phyloP scores from a whole-genome alignment of 257 asterid species.

The Nicotiana tomentosiformis region DNA sequence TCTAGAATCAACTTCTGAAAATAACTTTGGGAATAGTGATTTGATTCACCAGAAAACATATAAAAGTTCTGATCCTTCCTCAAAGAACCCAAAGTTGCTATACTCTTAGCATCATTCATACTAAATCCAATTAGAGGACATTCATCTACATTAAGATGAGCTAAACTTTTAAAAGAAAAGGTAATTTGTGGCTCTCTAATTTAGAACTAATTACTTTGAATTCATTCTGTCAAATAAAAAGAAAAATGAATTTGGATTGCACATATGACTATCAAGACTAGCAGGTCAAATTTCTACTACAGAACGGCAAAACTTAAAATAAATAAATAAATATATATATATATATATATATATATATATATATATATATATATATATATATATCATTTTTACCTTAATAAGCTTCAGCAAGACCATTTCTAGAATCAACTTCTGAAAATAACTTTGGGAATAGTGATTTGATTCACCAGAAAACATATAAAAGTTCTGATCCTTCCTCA shows the following conservation, averaged over 20 bases:
- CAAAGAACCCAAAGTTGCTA: background rate
- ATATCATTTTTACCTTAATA: background rate
- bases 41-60: background rate
- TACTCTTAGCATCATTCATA: background rate
- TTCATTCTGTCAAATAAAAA: background rate
- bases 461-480: background rate
- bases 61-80: background rate
- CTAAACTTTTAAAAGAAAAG: background rate
- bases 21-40: background rate
- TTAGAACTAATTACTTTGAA: background rate
- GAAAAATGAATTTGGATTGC: background rate
- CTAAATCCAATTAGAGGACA: slow-evolving; percentile 1
- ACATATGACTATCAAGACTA: background rate
- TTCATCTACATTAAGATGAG: background rate
- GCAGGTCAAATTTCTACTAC: background rate
- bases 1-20: background rate
- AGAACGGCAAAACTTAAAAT: too few species aligned
- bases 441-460: background rate
- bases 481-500: background rate
- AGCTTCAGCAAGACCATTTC: background rate
- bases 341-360: too few species aligned
- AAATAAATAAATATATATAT: too few species aligned
- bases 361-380: too few species aligned
- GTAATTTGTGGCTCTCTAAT: background rate
- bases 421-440: background rate